These are phyloP conservation scores for Stereocaulon alpinum DNA, from an alignment of 495 filamentous ascomycete species.

Conservation along the genomic window DNA sequence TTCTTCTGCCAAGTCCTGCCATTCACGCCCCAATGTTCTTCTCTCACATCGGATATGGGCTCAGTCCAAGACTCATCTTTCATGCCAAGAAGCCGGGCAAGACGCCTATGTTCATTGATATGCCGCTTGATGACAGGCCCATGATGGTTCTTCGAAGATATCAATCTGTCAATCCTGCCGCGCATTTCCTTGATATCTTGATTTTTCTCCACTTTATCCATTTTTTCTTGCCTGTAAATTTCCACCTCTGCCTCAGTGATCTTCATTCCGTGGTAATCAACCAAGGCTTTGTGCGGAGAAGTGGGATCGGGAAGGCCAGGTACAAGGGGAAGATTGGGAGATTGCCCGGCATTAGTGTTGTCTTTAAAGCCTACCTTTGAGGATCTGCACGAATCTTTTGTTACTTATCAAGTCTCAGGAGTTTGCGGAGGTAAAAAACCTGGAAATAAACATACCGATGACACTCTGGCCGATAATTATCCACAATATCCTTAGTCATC, in stretches of 20 bases:
- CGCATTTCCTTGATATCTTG: not conserved
- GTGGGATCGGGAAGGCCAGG: too few relatives aligned
- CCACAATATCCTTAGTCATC: not conserved
- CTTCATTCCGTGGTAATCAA: not conserved
- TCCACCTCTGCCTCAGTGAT: not conserved
- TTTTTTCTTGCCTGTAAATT: not conserved
- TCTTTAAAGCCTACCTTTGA: too few relatives aligned
- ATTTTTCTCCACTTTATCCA: not conserved
- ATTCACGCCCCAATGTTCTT: not conserved
- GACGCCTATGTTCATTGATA: not conserved
- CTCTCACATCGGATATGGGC: not conserved
- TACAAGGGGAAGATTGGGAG: too few relatives aligned
- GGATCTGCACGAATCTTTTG: too few relatives aligned
- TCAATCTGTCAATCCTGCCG: not conserved
- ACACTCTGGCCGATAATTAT: not conserved
- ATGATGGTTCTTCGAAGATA: not conserved
- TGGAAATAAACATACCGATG: not conserved
- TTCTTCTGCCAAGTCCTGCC: not conserved
- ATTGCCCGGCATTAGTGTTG: too few relatives aligned
- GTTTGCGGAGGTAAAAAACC: not conserved
- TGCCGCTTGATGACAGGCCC: constrained; percentile 4
- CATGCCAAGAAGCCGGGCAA: not conserved
- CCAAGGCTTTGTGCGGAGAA: too few relatives aligned
- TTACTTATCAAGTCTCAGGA: too few relatives aligned
- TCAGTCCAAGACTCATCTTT: not conserved